Conservation (phyloP, 306 rosid species). For the Fragaria ananassa region DNA sequence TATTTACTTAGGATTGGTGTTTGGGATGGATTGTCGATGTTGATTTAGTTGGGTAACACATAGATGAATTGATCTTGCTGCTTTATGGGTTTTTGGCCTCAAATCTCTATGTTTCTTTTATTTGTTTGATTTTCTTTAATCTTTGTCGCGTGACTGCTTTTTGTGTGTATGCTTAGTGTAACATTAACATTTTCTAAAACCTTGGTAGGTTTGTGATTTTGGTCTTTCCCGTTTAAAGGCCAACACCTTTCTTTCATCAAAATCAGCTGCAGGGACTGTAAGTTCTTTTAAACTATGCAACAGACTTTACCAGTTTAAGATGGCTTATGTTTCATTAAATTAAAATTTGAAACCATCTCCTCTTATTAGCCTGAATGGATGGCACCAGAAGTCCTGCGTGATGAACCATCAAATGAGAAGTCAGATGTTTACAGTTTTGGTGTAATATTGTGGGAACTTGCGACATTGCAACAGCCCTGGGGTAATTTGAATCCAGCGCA, state of each 20-base stretch:
- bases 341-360: slow-evolving; percentile 20
- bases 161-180: not conserved
- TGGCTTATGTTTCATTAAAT: slow-evolving; percentile 2
- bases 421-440: slow-evolving; percentile 97
- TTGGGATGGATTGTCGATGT: slow-evolving; percentile 28
- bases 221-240: slow-evolving; percentile 98
- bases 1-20: not conserved
- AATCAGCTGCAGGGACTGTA: slow-evolving; percentile 99
- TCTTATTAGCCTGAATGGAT: slow-evolving; percentile 80
- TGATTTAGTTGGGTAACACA: slow-evolving; percentile 22
- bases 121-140: not conserved
- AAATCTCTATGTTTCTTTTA: not conserved
- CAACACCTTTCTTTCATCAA: slow-evolving; percentile 91
- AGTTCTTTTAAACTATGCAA: slow-evolving; percentile 35
- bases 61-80: slow-evolving; percentile 13
- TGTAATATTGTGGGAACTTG: slow-evolving; percentile 91
- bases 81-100: not conserved
- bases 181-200: not conserved
- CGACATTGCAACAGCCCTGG: slow-evolving; percentile 95
- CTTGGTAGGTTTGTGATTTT: slow-evolving; percentile 82
- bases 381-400: slow-evolving; percentile 99
- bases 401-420: slow-evolving; percentile 95
- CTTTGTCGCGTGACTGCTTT: not conserved
- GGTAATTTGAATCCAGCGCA: slow-evolving; percentile 86
- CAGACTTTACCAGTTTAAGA: slow-evolving; percentile 19